Conservation (phyloP, 176 grass and related monocot genomes). For the Phragmites australis region DNA sequence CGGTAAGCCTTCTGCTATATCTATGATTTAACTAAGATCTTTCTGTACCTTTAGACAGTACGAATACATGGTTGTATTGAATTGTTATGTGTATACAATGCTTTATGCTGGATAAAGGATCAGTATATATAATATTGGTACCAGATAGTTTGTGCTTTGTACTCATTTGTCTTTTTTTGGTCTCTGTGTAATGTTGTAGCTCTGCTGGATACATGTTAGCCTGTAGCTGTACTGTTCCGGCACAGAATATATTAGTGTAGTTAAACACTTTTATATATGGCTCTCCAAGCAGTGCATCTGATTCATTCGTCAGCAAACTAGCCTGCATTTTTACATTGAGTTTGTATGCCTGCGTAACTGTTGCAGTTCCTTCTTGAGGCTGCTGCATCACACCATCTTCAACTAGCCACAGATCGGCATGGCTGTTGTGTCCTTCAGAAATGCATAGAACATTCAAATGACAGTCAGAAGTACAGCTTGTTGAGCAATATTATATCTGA, state of each 20-base stretch:
- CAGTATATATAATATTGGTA: neutral
- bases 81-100: neutral
- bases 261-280: neutral
- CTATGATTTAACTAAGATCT: constrained; percentile 25
- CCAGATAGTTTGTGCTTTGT: neutral
- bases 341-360: constrained; percentile 26
- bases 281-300: neutral
- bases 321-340: constrained; percentile 12
- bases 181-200: constrained; percentile 9
- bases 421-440: constrained; percentile 93
- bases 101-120: neutral
- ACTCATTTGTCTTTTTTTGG: neutral
- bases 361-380: constrained; percentile 76
- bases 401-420: constrained; percentile 77
- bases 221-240: neutral
- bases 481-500: constrained; percentile 52
- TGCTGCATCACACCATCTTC: constrained; percentile 59
- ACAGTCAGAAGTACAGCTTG: constrained; percentile 57
- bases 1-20: constrained; percentile 41
- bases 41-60: constrained; percentile 14
- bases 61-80: neutral
- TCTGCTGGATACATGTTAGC: neutral
- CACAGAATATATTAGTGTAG: neutral
- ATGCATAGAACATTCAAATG: constrained; percentile 62
- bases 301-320: neutral